Evolutionary conservation across 495 filamentous ascomycete species (phyloP), one percentile per base, ranked within the genome.

Genomic region (Oleoguttula mirabilis): DNA sequence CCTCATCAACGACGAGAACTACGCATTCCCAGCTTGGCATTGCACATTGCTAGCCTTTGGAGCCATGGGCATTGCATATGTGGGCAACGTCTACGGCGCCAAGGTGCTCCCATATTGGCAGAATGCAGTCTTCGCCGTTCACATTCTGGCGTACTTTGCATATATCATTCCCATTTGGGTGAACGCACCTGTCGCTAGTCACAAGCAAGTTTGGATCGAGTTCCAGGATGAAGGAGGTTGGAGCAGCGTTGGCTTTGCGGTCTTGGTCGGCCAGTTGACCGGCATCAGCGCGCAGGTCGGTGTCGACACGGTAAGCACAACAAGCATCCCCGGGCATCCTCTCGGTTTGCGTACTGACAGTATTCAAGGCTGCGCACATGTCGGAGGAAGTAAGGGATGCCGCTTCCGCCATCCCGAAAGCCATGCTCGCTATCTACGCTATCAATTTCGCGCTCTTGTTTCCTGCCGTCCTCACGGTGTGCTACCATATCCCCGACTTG

Each of bases 11-110:
- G 20, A 66, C 41, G 53, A 59, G 2, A 38, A 43, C 7, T 75
- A 72, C 48, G 48, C 16, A 0, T 52, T 58, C 3, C 43, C 63
- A 27, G 43, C 42, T 8, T 77, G 67, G 67, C 71, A 76, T 15
- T 66, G 60, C 10, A 69, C 70, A 0, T 54, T 78, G 11, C 41
- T 73, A 16, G 60, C 63, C 33, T 68, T 62, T 51, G 63, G 57
- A 0, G 52, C 60, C 3, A 55, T 70, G 10, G 48, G 57, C 3
- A 54, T 66, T 1, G 39, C 31, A 10, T 42, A 42, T 27, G 48
- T 21, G 3, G 27, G 14, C 17, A 34, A 17, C 14, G 28, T 42
- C 19, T 42, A 42, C 39, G 39, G 27, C 25, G 27, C 25, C 8
- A 32, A 33, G 27, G 20, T 32, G 5, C 25, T 42, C 4, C 39